Conservation (phyloP, 1,284 basidiomycete genomes). For the Cryptococcus amylolentus region DNA sequence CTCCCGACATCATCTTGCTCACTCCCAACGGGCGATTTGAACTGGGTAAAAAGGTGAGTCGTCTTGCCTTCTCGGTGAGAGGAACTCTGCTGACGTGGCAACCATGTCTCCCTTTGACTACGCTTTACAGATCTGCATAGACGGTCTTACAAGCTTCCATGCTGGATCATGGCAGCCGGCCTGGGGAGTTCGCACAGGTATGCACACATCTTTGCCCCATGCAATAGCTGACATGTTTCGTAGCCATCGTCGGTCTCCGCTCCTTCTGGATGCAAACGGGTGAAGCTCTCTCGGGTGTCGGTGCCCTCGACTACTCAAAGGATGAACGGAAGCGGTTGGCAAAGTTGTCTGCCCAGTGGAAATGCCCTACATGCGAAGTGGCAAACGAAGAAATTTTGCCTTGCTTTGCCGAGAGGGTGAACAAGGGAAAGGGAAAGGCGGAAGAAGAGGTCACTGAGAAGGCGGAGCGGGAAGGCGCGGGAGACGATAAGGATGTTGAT, state of each 20-base stretch:
- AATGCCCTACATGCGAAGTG: conserved; percentile 69
- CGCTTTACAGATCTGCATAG: conserved; percentile 71
- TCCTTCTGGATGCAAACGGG: conserved; percentile 87
- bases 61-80: neutral
- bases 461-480: neutral
- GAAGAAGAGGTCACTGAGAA: neutral
- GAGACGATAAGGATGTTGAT: neutral
- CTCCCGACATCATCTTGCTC: conserved; percentile 88
- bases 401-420: conserved; percentile 27
- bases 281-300: conserved; percentile 83
- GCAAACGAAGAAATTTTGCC: conserved; percentile 63
- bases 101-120: neutral
- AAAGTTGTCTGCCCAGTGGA: conserved; percentile 73
- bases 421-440: neutral
- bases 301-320: conserved; percentile 75
- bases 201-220: conserved; percentile 18
- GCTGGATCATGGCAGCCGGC: conserved; percentile 79
- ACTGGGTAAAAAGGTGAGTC: conserved; percentile 81
- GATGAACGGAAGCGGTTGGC: conserved; percentile 78
- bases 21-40: conserved; percentile 96
- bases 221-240: neutral
- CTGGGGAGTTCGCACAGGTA: conserved; percentile 92
- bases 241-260: conserved; percentile 83
- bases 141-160: conserved; percentile 73
- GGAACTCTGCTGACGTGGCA: neutral